Percentiles rank a stretch among this genome's conserved stretches.
These are phyloP conservation scores for Exophiala bonariae DNA, from an alignment of 2,329 filamentous ascomycete genomes.

Conservation along the genomic window DNA sequence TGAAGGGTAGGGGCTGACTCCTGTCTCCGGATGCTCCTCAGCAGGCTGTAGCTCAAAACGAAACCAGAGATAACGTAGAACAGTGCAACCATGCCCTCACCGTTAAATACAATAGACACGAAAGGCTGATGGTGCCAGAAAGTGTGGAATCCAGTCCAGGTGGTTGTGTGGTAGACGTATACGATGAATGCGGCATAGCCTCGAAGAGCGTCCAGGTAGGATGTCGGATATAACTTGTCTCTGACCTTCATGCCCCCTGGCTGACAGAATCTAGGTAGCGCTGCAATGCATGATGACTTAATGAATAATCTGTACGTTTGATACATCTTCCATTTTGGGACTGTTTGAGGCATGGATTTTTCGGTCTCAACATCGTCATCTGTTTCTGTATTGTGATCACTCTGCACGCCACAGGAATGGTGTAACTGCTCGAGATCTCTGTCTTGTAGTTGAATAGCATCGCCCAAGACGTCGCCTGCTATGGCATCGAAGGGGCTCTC, in stretches of 20 bases:
- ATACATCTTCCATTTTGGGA: conserved; percentile 7
- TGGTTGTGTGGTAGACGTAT: not conserved
- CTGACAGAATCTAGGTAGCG: conserved; percentile 8
- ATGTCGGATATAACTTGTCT: conserved; percentile 4
- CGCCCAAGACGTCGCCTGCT: no score
- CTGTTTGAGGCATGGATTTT: not conserved
- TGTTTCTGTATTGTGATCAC: no score
- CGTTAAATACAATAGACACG: conserved; percentile 38
- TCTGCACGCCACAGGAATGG: no score
- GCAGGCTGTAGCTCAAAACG: conserved; percentile 53
- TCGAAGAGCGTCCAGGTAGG: conserved; percentile 11
- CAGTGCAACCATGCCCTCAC: conserved; percentile 46
- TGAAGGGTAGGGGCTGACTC: not conserved
- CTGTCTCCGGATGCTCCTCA: conserved; percentile 35
- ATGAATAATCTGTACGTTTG: conserved; percentile 3
- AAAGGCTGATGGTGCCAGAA: conserved; percentile 29
- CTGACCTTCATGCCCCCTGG: conserved; percentile 1
- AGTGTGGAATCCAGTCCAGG: not conserved
- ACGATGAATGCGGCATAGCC: conserved; percentile 11
- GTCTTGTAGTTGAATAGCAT: no score
- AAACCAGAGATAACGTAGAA: conserved; percentile 63
- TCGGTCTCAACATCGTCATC: not conserved
- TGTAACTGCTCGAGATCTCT: no score
- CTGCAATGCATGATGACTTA: conserved; percentile 3
- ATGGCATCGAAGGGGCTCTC: no score